These are phyloP conservation scores for Suhomyces tanzawaensis DNA, from an alignment of 805 yeast species.

Conservation along the genomic window DNA sequence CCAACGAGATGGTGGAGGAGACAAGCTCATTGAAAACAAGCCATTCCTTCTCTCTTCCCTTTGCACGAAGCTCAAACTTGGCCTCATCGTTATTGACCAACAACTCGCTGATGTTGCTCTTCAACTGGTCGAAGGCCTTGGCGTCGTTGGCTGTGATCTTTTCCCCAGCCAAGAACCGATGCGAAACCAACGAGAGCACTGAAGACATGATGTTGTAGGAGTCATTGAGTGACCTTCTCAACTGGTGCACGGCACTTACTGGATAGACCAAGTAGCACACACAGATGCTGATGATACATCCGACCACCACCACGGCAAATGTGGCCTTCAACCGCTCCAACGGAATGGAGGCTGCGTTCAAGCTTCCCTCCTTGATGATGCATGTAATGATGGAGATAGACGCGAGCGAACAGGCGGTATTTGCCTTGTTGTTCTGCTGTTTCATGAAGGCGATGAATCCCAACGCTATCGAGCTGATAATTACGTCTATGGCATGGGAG, in stretches of 20 bases:
- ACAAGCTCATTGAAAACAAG: conserved; percentile 45
- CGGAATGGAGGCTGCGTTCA: conserved; percentile 58
- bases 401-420: conserved; percentile 78
- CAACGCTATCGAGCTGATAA: conserved; percentile 52
- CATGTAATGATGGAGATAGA: conserved; percentile 69
- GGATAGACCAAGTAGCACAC: conserved; percentile 69
- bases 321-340: conserved; percentile 51
- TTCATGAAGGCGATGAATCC: conserved; percentile 71
- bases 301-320: conserved; percentile 56
- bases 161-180: conserved; percentile 50
- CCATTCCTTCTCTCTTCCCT: conserved; percentile 59
- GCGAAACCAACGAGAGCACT: conserved; percentile 44
- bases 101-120: conserved; percentile 38
- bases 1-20: conserved; percentile 48
- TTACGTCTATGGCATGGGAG: conserved; percentile 53
- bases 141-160: conserved; percentile 40
- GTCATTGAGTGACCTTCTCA: conserved; percentile 48
- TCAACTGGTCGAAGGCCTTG: conserved; percentile 36
- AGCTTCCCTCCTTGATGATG: conserved; percentile 70
- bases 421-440: conserved; percentile 64
- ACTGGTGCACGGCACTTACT: conserved; percentile 47
- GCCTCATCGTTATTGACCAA: conserved; percentile 53
- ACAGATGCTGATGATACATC: conserved; percentile 57
- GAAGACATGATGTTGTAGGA: conserved; percentile 53
- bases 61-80: conserved; percentile 52